These are phyloP conservation scores for Serpula lacrymans DNA, from an alignment of 768 basidiomycete species.

Conservation along the genomic window DNA sequence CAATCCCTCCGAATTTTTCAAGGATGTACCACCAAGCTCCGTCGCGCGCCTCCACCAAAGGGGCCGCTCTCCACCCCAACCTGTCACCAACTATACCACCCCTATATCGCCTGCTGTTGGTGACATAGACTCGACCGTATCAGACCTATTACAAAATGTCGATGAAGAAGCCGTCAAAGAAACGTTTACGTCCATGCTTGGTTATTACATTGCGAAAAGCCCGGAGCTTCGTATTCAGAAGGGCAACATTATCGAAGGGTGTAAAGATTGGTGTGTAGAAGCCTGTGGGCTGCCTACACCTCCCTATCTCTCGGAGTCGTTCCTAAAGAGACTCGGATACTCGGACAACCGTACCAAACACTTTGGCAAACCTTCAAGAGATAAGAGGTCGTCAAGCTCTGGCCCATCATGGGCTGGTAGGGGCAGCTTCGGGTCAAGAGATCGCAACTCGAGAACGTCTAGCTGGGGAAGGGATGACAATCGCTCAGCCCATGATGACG, in stretches of 20 bases:
- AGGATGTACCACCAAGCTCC: not conserved
- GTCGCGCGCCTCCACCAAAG: not conserved
- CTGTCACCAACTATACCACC: conserved; percentile 11
- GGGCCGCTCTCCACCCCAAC: conserved; percentile 9
- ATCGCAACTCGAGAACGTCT: not conserved
- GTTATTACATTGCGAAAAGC: conserved; percentile 62
- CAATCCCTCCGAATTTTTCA: conserved; percentile 35
- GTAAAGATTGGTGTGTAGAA: conserved; percentile 59
- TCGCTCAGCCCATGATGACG: not conserved
- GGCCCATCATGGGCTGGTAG: conserved; percentile 2
- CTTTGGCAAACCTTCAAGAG: conserved; percentile 9
- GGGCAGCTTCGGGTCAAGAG: not conserved
- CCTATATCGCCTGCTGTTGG: conserved; percentile 12
- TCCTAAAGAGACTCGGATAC: conserved; percentile 44
- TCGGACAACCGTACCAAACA: conserved; percentile 22
- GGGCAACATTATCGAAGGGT: conserved; percentile 47
- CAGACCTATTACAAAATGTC: conserved; percentile 30
- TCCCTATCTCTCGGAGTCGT: conserved; percentile 47
- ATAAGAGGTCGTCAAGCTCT: not conserved
- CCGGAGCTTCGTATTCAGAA: conserved; percentile 44
- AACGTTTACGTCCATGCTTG: conserved; percentile 64
- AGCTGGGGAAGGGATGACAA: not conserved
- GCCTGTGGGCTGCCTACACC: conserved; percentile 48
- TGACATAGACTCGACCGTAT: conserved; percentile 26
- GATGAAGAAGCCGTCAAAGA: conserved; percentile 54